These are phyloP conservation scores for Meyerozyma athensensis DNA, from an alignment of 1,139 yeast genomes.

Conservation along the genomic window DNA sequence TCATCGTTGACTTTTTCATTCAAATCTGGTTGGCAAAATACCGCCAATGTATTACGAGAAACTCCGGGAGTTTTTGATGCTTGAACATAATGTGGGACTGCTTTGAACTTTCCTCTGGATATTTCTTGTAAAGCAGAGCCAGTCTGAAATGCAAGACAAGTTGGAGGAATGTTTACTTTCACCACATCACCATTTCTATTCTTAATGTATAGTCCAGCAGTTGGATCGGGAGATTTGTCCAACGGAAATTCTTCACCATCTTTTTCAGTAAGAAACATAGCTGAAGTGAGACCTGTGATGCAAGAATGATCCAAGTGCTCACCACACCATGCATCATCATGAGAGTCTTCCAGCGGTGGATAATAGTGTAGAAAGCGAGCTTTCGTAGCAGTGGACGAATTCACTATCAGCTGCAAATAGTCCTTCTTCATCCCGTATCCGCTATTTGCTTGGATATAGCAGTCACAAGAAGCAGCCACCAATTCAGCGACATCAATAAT, in stretches of 20 bases:
- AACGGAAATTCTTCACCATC: conserved; percentile 19
- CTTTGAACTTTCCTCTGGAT: conserved; percentile 47
- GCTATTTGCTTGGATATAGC: conserved; percentile 26
- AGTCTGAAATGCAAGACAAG: conserved; percentile 60
- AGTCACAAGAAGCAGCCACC: conserved; percentile 54
- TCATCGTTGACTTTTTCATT: conserved; percentile 41
- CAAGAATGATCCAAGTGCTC: conserved; percentile 64
- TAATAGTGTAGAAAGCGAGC: conserved; percentile 58
- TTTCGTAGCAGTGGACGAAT: conserved; percentile 50
- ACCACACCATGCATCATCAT: conserved; percentile 54
- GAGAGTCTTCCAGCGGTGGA: conserved; percentile 13
- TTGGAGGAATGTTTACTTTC: conserved; percentile 51
- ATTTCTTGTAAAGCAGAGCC: conserved; percentile 58
- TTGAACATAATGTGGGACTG: conserved; percentile 58
- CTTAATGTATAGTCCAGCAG: conserved; percentile 51
- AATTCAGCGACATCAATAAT: conserved; percentile 47
- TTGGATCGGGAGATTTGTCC: conserved; percentile 37
- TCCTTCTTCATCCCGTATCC: conserved; percentile 24
- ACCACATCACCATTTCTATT: conserved; percentile 42
- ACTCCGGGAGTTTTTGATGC: conserved; percentile 35
- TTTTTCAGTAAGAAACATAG: conserved; percentile 45
- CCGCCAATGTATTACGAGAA: conserved; percentile 57
- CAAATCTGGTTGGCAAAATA: conserved; percentile 60
- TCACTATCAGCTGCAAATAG: conserved; percentile 43
- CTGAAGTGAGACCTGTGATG: conserved; percentile 57